Base-by-base conservation (phyloP, 768 basidiomycete species). In the Rickenella mellea region DNA sequence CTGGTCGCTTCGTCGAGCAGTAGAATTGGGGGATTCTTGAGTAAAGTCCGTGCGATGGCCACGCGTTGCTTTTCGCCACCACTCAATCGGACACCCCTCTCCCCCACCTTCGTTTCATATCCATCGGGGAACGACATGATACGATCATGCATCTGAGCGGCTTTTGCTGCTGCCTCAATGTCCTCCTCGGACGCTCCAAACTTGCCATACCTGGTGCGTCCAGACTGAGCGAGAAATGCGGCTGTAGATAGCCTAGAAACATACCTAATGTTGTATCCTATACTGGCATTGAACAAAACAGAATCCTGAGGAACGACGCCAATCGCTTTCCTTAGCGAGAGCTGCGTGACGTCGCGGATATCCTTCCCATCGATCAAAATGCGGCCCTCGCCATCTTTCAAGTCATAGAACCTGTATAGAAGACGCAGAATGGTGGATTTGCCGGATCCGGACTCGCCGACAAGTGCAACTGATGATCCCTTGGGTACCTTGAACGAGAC, bases 61-160 rank as follows among this genome's bases (percentile, higher is more conserved):
- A 91, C 85, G 15, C 89, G 71, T 58, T 92, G 88, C 63, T 89
- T 89, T 66, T 93, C 89, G 8, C 91, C 91, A 3, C 90, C 91
- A 45, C 78, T 82, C 26, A 93, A 62, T 30, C 90, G 65, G 14
- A 92, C 76, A 15, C 90, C 91, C 19, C 91, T 71, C 62, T 93
- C 91, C n/a, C 91, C 91, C 25, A 92, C 80, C 51, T 81, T 78
- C 17, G 91, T 93, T 25, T 85, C 73, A 56, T 92, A 93, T 6
- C 74, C 72, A 45, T 90, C 87, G 4, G 88, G 82, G 74, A 93
- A 93, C 30, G 70, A 67, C 61, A 81, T 58, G 51, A 96, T 85
- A 5, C 84, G 72, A 27, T 92, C 88, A 55, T 92, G 88, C 71
- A 96, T 83, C 54, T 87, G 83, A 2, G 89, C 89, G 26, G 83